phyloP scores from a whole-genome alignment of 768 basidiomycete species.

The Tulasnella calospora region DNA sequence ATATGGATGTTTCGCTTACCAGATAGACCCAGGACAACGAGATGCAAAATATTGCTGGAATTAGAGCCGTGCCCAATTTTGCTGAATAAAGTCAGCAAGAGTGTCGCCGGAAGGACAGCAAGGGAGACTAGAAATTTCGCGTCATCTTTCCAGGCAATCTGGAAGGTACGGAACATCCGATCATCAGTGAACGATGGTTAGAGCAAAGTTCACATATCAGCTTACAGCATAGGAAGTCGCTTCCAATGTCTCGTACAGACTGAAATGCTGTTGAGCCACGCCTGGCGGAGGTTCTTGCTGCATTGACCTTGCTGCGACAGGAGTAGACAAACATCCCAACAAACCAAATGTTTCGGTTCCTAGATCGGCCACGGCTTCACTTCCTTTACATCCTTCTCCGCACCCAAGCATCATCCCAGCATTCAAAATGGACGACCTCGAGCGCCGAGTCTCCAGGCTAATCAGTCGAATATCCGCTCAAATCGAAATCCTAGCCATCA shows the following conservation, averaged over 20 bases:
- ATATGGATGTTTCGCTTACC: neutral
- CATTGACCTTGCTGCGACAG: neutral
- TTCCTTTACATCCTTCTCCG: neutral
- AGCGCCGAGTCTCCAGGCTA: slow-evolving; percentile 1
- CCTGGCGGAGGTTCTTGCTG: neutral
- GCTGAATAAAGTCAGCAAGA: neutral
- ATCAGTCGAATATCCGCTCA: neutral
- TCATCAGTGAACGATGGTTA: neutral
- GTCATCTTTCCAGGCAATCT: neutral
- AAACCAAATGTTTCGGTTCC: neutral
- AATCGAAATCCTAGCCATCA: neutral
- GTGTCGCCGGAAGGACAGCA: neutral
- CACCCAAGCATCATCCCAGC: neutral
- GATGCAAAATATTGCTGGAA: neutral
- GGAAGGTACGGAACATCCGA: neutral
- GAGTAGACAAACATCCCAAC: neutral
- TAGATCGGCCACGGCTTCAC: neutral
- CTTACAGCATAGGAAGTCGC: slow-evolving; percentile 2
- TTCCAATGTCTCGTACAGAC: neutral
- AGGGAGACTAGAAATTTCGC: neutral
- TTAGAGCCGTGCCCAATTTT: neutral
- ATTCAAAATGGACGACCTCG: slow-evolving; percentile 12
- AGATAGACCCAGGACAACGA: neutral
- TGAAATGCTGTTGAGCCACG: neutral
- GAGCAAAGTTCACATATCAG: neutral